Evolutionary conservation across 345 rosid genomes (phyloP), one percentile per base, ranked within the genome.

Genomic region (Camelina laxa): DNA sequence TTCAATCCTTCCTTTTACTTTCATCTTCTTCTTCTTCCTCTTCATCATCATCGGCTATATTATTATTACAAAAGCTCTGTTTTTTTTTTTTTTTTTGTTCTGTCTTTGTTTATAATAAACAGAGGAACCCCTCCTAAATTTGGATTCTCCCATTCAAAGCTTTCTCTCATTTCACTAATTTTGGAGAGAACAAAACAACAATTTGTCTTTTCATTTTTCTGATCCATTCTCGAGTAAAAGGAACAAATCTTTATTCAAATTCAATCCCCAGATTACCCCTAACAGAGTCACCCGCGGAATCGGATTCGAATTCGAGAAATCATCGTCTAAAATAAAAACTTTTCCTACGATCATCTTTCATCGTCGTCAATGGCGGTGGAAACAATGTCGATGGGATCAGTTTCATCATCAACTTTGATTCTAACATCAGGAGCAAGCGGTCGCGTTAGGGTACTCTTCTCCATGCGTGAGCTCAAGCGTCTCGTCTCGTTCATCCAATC

Each of bases 381-480:
- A n/a, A 57, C 70, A 22, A 72, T 60, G 74, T n/a, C 39, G 14
- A 60, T 63, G 62, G 66, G 82, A 14, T 50, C 86, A 21, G 81
- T 89, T 14, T 65, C 87, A 59, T 16, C 91, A 15, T 65, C 87
- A 59, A 64, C 87, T 8, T 73, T 85, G 80, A 88, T 92, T 60
- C 51, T 91, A 9, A 91, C 97, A 0, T 94, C 97, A 10, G 97
- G 96, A 9, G 97, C 97, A 0, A 91, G 97, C 77, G 96, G 93
- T 13, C 84, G 95, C 3, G 79, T 91, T 11, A 84, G 80, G 63
- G 91, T 87, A 5, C 80, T 91, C 69, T 86, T 94, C 68, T 88
- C 89, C 3, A 73, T 80, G 47, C 80, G 87, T 15, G 80, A 82
- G 51, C 76, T 88, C 49, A 85, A 44, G 69, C 85, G 86, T 7